Conservation (phyloP, 169 alveolate genomes). For the Cytauxzoon felis region DNA sequence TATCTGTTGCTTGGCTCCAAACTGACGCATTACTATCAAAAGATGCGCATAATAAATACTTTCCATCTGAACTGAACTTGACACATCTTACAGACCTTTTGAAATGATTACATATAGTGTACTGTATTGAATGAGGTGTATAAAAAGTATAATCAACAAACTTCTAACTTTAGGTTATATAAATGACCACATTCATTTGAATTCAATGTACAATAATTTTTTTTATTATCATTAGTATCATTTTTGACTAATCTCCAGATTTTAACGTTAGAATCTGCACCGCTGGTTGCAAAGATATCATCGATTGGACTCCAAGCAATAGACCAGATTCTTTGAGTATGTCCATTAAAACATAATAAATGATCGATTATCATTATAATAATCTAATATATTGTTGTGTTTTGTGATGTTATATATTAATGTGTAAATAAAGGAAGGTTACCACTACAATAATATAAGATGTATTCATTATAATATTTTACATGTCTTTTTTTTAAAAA, state of each 20-base stretch:
- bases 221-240: background rate
- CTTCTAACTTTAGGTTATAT: conserved; percentile 43
- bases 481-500: too few species aligned
- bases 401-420: background rate
- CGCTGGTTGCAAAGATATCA: conserved; percentile 89
- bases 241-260: conserved; percentile 76
- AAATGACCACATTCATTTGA: conserved; percentile 20
- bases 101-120: conserved; percentile 57
- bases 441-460: too few species aligned
- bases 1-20: conserved; percentile 13
- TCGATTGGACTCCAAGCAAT: conserved; percentile 95
- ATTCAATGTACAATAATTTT: conserved; percentile 23
- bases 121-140: conserved; percentile 27
- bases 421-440: background rate
- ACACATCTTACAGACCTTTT: conserved; percentile 70
- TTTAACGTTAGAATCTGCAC: conserved; percentile 92
- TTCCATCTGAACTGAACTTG: conserved; percentile 66
- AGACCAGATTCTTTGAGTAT: conserved; percentile 95
- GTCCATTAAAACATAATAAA: conserved; percentile 82
- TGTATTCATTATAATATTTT: too few species aligned
- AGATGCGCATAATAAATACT: conserved; percentile 67
- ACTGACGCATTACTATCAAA: conserved; percentile 67
- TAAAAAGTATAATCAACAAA: background rate
- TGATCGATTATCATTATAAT: conserved; percentile 44
- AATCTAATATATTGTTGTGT: background rate